Percentiles rank a stretch among this genome's conserved stretches.
Evolutionary conservation across 2,329 filamentous ascomycete species (phyloP).

Genomic region (Aspergillus fumigatus): DNA sequence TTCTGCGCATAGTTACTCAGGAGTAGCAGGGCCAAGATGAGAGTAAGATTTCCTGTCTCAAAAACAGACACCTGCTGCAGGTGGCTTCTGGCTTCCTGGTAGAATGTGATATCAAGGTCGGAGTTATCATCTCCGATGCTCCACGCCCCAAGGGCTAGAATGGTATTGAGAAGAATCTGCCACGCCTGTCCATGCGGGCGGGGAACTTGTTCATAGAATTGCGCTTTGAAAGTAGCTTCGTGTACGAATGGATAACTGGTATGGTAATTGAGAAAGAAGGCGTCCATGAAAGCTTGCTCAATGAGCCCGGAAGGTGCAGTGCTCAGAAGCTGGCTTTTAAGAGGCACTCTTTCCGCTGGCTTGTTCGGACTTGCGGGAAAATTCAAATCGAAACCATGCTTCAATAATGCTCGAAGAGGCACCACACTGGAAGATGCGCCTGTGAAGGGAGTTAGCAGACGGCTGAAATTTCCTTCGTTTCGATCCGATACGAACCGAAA

Average conservation of each 20-base stretch:
- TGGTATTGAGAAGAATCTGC: constrained; percentile 45
- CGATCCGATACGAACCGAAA: constrained; percentile 25
- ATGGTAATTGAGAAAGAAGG: constrained; percentile 47
- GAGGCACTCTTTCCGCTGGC: constrained; percentile 26
- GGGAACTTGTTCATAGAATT: constrained; percentile 42
- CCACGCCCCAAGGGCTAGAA: constrained; percentile 44
- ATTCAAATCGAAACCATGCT: constrained; percentile 38
- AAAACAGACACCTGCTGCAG: constrained; percentile 44
- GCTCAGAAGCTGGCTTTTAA: constrained; percentile 36
- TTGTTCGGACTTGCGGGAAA: constrained; percentile 28
- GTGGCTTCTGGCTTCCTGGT: constrained; percentile 44
- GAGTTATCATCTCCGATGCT: constrained; percentile 38
- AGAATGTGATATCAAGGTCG: constrained; percentile 43
- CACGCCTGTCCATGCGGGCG: constrained; percentile 40
- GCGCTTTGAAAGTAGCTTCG: constrained; percentile 45
- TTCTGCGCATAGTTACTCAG: constrained; percentile 50
- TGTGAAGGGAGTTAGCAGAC: constrained; percentile 9
- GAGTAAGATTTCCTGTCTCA: constrained; percentile 46
- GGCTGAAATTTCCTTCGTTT: not conserved
- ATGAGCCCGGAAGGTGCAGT: constrained; percentile 36
- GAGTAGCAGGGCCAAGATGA: constrained; percentile 46
- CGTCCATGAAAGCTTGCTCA: constrained; percentile 41
- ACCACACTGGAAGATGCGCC: constrained; percentile 39
- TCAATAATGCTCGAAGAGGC: constrained; percentile 34
- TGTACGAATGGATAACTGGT: constrained; percentile 46